Percentiles rank a stretch among this genome's conserved stretches.
Conservation (phyloP, 2,329 filamentous ascomycete genomes). For the Pseudocercospora fijiensis region DNA sequence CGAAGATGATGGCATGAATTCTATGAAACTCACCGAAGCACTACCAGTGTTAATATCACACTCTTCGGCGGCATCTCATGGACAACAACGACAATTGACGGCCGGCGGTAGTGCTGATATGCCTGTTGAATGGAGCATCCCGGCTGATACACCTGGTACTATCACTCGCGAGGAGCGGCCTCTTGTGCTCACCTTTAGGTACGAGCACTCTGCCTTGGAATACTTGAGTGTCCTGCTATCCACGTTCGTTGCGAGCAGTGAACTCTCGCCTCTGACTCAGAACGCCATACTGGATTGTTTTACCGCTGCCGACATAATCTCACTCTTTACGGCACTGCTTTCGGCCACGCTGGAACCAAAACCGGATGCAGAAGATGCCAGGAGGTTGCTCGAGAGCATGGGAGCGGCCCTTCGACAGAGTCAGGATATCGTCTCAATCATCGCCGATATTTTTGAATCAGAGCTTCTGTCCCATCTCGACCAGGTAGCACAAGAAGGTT, state of each 20-base stretch:
- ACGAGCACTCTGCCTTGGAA: constrained; percentile 74
- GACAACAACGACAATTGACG: constrained; percentile 6
- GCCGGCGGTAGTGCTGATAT: constrained; percentile 7
- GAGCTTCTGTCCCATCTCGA: constrained; percentile 52
- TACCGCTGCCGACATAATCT: constrained; percentile 70
- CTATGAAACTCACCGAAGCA: constrained; percentile 65
- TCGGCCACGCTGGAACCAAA: constrained; percentile 36
- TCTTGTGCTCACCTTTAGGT: constrained; percentile 70
- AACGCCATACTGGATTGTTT: constrained; percentile 51
- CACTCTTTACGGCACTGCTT: constrained; percentile 70
- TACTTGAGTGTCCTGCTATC: constrained; percentile 76
- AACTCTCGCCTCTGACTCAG: constrained; percentile 22
- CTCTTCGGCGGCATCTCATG: constrained; percentile 6
- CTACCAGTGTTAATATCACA: constrained; percentile 60
- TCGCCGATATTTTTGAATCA: constrained; percentile 82
- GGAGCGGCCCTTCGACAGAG: constrained; percentile 51
- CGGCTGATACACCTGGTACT: constrained; percentile 64
- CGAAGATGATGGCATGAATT: constrained; percentile 83
- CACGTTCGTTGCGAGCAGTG: constrained; percentile 58
- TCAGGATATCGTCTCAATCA: constrained; percentile 72
- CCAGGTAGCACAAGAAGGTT: constrained; percentile 61
- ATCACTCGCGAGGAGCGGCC: constrained; percentile 77
- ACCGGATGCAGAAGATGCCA: constrained; percentile 40
- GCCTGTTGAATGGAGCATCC: constrained; percentile 7
- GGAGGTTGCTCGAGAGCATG: constrained; percentile 50